A percentile compares a stretch with the other conserved stretches of the same genome.
Evolutionary conservation across 495 filamentous ascomycete species (phyloP).

Genomic region (Cairneyella variabilis): DNA sequence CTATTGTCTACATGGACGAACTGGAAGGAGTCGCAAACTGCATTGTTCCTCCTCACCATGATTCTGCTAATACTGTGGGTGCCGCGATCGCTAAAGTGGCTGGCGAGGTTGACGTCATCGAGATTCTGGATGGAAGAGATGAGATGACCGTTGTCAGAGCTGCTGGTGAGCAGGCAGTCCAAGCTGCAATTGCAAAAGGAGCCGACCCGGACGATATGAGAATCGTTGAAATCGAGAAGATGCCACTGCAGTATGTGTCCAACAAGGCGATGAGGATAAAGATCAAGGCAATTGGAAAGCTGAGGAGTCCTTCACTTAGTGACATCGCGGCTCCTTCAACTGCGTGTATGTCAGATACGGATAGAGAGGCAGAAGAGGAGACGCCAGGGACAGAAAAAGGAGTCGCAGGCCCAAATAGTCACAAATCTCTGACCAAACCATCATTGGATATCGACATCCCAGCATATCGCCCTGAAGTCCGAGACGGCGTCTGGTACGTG

Average conservation of each 20-base stretch:
- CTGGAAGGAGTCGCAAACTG: slow-evolving; percentile 33
- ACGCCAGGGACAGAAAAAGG: too few species aligned
- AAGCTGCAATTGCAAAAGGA: slow-evolving; percentile 17
- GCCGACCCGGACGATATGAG: slow-evolving; percentile 23
- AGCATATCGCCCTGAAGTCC: slow-evolving; percentile 44
- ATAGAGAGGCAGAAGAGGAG: too few species aligned
- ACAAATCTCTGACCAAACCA: neutral
- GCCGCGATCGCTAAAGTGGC: slow-evolving; percentile 36
- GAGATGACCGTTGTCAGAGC: slow-evolving; percentile 26
- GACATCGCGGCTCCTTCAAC: neutral
- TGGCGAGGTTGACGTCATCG: slow-evolving; percentile 34
- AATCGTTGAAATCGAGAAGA: slow-evolving; percentile 29
- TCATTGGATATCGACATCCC: slow-evolving; percentile 7
- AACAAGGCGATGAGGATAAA: slow-evolving; percentile 27
- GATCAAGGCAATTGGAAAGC: slow-evolving; percentile 28
- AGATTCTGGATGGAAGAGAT: slow-evolving; percentile 26
- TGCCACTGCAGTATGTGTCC: slow-evolving; percentile 32
- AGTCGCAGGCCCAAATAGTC: too few species aligned
- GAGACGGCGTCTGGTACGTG: slow-evolving; percentile 47
- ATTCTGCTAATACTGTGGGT: slow-evolving; percentile 52
- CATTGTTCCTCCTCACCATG: slow-evolving; percentile 19
- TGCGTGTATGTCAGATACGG: too few species aligned
- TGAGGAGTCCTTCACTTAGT: neutral
- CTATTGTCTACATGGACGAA: slow-evolving; percentile 30
- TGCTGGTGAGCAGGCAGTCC: slow-evolving; percentile 25